Conservation (phyloP, 176 grass and related monocot species). For the Neostapfia colusana region DNA sequence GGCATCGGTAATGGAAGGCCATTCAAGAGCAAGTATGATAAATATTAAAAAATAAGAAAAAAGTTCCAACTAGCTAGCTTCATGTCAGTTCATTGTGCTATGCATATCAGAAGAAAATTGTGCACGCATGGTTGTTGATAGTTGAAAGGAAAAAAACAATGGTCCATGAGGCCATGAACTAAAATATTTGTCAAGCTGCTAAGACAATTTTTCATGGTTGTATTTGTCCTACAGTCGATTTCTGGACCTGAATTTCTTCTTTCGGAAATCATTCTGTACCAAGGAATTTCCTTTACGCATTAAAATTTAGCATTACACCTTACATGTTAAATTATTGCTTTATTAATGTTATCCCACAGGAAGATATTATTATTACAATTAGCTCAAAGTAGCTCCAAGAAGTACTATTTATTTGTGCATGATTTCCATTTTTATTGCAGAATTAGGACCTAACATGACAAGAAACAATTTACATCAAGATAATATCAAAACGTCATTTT, state of each 20-base stretch:
- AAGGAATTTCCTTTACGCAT: not conserved
- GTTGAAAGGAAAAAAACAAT: not conserved
- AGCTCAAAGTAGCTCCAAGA: not conserved
- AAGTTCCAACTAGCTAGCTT: constrained; percentile 16
- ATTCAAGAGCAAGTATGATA: too few species aligned
- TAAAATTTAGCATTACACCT: too few species aligned
- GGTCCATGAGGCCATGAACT: not conserved
- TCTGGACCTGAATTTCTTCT: not conserved
- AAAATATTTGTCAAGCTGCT: not conserved
- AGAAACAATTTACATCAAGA: not conserved
- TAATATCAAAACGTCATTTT: not conserved
- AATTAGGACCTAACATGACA: too few species aligned
- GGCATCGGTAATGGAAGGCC: constrained; percentile 23
- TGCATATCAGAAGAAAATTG: not conserved
- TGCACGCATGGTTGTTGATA: constrained; percentile 1
- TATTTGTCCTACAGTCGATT: not conserved
- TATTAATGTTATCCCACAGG: too few species aligned
- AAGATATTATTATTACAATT: too few species aligned
- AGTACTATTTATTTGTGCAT: not conserved
- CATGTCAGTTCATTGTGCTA: not conserved
- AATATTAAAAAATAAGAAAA: constrained; percentile 23
- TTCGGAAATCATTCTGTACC: not conserved
- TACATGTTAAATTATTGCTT: too few species aligned
- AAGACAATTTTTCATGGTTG: not conserved
- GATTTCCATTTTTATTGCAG: not conserved